These are phyloP conservation scores for Camellia lanceoleosa DNA, from an alignment of 148 eudicot genomes.

Conservation along the genomic window DNA sequence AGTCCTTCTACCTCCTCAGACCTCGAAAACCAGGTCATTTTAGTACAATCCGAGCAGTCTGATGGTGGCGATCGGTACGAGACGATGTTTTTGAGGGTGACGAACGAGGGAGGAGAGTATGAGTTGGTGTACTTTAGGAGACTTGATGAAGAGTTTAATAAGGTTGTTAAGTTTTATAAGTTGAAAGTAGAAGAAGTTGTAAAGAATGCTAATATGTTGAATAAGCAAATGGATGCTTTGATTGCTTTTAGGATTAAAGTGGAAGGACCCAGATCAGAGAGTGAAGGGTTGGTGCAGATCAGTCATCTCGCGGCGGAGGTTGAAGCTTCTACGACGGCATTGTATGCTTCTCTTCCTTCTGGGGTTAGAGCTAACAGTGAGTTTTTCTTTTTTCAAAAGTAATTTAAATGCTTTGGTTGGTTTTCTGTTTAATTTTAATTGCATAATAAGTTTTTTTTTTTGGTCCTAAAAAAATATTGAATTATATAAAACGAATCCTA, in stretches of 20 bases:
- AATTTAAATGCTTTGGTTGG: too few species aligned
- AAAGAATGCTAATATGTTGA: constrained; percentile 28
- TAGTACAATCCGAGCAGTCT: constrained; percentile 13
- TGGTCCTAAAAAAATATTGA: too few species aligned
- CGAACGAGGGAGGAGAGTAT: constrained; percentile 31
- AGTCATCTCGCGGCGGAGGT: constrained; percentile 5
- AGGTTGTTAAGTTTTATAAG: constrained; percentile 32
- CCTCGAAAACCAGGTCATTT: constrained; percentile 29
- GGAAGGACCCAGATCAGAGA: constrained; percentile 14
- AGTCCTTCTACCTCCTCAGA: neutral
- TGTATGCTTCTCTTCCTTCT: constrained; percentile 12
- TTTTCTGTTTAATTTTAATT: too few species aligned
- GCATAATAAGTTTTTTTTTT: too few species aligned
- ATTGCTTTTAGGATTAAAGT: constrained; percentile 37
- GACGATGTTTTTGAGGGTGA: constrained; percentile 25
- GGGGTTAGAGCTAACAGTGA: constrained; percentile 12
- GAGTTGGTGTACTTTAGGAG: constrained; percentile 32
- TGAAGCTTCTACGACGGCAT: constrained; percentile 8
- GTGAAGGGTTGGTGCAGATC: neutral
- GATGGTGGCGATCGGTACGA: constrained; percentile 11
- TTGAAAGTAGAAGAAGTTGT: constrained; percentile 29
- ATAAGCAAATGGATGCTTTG: constrained; percentile 41
- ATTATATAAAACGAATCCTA: too few species aligned
- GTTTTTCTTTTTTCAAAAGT: neutral
- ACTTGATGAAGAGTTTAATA: constrained; percentile 41